A percentile compares a stretch with the other conserved stretches of the same genome.
Evolutionary conservation across 352 stramenopile genomes (phyloP).

Genomic region (Globisporangium barbulae): DNA sequence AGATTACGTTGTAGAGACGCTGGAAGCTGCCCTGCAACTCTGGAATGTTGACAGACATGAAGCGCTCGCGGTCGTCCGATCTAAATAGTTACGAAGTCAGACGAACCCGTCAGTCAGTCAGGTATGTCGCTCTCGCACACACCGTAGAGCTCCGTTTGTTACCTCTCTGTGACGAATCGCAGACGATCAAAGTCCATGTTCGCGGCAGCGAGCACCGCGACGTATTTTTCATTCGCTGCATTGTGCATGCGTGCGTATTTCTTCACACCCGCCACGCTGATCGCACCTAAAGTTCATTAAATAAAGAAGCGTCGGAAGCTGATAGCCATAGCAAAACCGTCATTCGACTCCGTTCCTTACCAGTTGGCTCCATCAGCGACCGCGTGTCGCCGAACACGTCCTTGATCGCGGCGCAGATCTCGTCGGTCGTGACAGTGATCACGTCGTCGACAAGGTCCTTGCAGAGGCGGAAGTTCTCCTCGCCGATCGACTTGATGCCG

Average conservation of each 20-base stretch:
- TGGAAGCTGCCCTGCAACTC: slow-evolving; percentile 93
- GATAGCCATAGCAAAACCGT: not conserved
- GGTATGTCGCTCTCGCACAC: not conserved
- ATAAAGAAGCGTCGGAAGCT: not conserved
- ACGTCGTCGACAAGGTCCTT: slow-evolving; percentile 95
- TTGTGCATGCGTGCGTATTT: slow-evolving; percentile 85
- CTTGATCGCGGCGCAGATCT: slow-evolving; percentile 94
- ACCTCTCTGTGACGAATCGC: slow-evolving; percentile 91
- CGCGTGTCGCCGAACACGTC: slow-evolving; percentile 92
- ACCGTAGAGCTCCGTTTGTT: not conserved
- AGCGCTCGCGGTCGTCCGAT: slow-evolving; percentile 93
- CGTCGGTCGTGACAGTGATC: slow-evolving; percentile 96
- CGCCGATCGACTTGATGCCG: slow-evolving; percentile 91
- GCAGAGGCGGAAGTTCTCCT: slow-evolving; percentile 95
- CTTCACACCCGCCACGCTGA: slow-evolving; percentile 95
- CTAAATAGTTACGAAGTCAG: slow-evolving; percentile 16
- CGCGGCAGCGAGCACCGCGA: slow-evolving; percentile 95
- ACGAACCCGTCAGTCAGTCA: not conserved
- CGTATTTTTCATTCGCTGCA: slow-evolving; percentile 78
- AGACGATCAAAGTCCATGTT: slow-evolving; percentile 99
- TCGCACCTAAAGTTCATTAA: slow-evolving; percentile 65
- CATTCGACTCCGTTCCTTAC: slow-evolving; percentile 13
- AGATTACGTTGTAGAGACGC: slow-evolving; percentile 73
- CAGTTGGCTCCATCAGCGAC: slow-evolving; percentile 92
- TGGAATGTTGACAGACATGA: slow-evolving; percentile 95